Conservation (phyloP, 371 early-diverging fungal genomes). For the Syncephalis plumigaleata region DNA sequence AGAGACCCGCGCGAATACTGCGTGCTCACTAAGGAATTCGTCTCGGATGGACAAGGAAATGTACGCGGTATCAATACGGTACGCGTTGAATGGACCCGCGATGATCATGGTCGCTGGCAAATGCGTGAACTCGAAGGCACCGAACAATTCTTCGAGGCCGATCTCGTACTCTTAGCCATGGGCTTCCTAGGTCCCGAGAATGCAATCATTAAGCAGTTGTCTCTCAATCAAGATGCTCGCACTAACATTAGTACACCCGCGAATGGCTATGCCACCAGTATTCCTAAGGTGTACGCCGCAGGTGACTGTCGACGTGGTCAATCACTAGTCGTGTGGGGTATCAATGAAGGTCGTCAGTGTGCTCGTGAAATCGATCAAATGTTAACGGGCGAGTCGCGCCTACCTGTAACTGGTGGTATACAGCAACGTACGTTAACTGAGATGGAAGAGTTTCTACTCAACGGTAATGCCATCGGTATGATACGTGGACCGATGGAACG, state of each 20-base stretch:
- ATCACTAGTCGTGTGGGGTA: conserved; percentile 90
- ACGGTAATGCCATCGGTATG: too few relatives aligned
- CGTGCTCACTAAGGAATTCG: conserved; percentile 84
- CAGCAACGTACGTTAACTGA: not conserved
- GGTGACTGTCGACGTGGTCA: conserved; percentile 95
- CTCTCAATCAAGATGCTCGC: conserved; percentile 29
- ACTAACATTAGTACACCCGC: conserved; percentile 47
- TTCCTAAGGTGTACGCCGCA: conserved; percentile 77
- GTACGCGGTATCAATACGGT: conserved; percentile 87
- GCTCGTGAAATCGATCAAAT: conserved; percentile 82
- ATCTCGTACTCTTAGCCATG: conserved; percentile 85
- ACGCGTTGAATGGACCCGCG: conserved; percentile 85
- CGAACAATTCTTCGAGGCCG: conserved; percentile 71
- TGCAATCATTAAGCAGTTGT: conserved; percentile 53
- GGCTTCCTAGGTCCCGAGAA: conserved; percentile 94
- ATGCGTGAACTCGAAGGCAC: conserved; percentile 76
- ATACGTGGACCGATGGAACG: too few relatives aligned
- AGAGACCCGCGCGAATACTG: conserved; percentile 89
- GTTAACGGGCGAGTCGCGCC: conserved; percentile 40
- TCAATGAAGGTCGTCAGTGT: conserved; percentile 91
- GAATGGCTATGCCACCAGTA: conserved; percentile 56
- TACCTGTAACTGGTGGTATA: conserved; percentile 48
- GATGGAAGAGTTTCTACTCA: too few relatives aligned
- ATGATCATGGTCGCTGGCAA: conserved; percentile 59
- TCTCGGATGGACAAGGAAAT: conserved; percentile 61